These are phyloP conservation scores for Crataegus laevigata DNA, from an alignment of 306 rosid species.

Conservation along the genomic window DNA sequence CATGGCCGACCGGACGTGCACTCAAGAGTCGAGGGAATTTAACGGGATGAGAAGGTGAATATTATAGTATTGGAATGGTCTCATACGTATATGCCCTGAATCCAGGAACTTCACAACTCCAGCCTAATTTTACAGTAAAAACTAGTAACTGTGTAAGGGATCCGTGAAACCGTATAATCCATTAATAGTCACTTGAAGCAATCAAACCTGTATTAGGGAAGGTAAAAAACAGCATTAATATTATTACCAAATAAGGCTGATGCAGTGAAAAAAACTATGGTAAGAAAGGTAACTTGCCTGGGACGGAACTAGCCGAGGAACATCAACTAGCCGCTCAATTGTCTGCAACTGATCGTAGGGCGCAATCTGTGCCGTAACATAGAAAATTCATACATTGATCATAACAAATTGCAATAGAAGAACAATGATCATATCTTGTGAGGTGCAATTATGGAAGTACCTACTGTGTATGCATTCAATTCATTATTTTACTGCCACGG, in stretches of 20 bases:
- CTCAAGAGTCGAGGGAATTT: background rate
- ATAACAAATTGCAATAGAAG: background rate
- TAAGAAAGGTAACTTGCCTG: constrained; percentile 30
- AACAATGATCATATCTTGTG: no score
- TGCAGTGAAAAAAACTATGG: constrained; percentile 11
- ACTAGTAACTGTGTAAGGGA: background rate
- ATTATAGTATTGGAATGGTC: background rate
- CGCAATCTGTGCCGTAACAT: constrained; percentile 58
- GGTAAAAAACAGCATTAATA: background rate
- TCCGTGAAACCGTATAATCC: background rate
- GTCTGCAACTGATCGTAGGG: constrained; percentile 90
- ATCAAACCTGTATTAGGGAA: constrained; percentile 1
- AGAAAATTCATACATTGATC: constrained; percentile 2
- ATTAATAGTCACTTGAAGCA: constrained; percentile 13
- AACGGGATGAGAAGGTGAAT: background rate
- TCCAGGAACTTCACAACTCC: background rate
- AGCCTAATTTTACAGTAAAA: background rate
- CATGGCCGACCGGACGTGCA: background rate
- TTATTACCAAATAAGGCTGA: constrained; percentile 5
- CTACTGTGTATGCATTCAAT: no score
- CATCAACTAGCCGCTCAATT: constrained; percentile 69
- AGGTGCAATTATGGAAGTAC: no score
- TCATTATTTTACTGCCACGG: background rate
- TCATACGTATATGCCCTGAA: background rate
- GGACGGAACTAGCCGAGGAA: constrained; percentile 37